Base-by-base conservation (phyloP, 2,329 filamentous ascomycete genomes). In the Cladophialophora exuberans region DNA sequence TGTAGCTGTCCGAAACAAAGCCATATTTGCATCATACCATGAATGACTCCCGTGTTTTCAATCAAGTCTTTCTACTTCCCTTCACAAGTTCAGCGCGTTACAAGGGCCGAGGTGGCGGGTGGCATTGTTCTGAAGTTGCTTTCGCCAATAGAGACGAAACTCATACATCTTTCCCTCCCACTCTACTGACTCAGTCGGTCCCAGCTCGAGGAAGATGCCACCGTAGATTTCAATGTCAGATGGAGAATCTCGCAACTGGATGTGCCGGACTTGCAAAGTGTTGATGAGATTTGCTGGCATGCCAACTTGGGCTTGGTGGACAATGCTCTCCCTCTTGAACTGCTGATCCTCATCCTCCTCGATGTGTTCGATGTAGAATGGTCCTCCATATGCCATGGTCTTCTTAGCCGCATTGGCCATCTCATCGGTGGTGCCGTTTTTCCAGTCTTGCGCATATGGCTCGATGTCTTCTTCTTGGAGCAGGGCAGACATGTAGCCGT, bases 401-500 rank as follows among this genome's bases (percentile, higher is more conserved):
- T 51, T 56, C 39, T 33, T 45, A 11, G 39, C 48, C 38, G 44
- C 55, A 28, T 50, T 43, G 23, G 45, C 49, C 20, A 48, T 28
- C 36, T 59, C 44, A 30, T 42, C 23, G 5, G 41, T 47, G 41
- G 45, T 59, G 35, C 42, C 52, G 6, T 45, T 15, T n/a, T 23
- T 35, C 45, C 48, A 46, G 42, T 49, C 49, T 10, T 22, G 23
- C 17, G 52, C 22, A 45, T 39, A 54, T 28, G 50, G 33, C 50
- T 56, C 22, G 20, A 59, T 35, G 25, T 56, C 48, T 9, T 26
- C 44, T 20, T 38, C 49, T 26, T 59, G 52, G 15, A 59, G 42
- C 45, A 61, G 20, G 15, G 53, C 52, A 36, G 56, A 38, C 59
- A 61, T 59, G 46, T 59, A 61, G 5, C 59, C 56, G 22, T 59